A percentile compares a stretch with the other conserved stretches of the same genome.
Evolutionary conservation across 352 stramenopile genomes (phyloP).

Genomic region (Phytophthora litchii): DNA sequence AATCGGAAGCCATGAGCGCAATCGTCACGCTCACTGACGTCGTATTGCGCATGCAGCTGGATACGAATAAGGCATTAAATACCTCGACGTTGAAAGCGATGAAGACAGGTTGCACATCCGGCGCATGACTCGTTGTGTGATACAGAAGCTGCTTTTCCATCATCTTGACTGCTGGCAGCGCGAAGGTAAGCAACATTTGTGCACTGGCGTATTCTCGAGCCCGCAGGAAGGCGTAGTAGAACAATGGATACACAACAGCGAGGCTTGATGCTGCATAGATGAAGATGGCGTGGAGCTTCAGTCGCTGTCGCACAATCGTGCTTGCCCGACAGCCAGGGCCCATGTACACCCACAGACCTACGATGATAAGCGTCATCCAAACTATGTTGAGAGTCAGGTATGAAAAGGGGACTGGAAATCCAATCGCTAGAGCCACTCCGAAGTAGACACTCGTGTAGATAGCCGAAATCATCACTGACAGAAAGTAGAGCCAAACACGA

Average conservation of each 20-base stretch:
- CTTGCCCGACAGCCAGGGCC: conserved; percentile 9
- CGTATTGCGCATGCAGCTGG: conserved; percentile 36
- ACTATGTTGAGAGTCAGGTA: conserved; percentile 24
- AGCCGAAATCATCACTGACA: conserved; percentile 13
- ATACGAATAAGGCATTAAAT: conserved; percentile 42
- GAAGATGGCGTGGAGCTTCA: conserved; percentile 21
- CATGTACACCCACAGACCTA: conserved; percentile 20
- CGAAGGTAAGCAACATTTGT: conserved; percentile 28
- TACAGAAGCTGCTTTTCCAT: conserved; percentile 32
- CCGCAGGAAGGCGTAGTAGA: conserved; percentile 29
- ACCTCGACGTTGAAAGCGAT: conserved; percentile 40
- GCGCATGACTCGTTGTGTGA: conserved; percentile 12
- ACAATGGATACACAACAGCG: conserved; percentile 25
- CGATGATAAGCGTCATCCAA: conserved; percentile 24
- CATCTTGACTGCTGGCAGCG: conserved; percentile 27
- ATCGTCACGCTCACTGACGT: conserved; percentile 31
- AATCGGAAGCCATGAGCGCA: conserved; percentile 34
- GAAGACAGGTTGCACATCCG: conserved; percentile 31
- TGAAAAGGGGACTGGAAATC: conserved; percentile 27
- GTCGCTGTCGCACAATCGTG: not conserved
- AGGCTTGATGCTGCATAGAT: conserved; percentile 26
- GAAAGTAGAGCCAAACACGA: conserved; percentile 1
- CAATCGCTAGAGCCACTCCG: conserved; percentile 11
- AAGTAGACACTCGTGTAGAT: conserved; percentile 18
- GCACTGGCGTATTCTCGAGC: conserved; percentile 8